These are phyloP conservation scores for Angomonas deanei DNA, from an alignment of 208 protist species.

Conservation along the genomic window DNA sequence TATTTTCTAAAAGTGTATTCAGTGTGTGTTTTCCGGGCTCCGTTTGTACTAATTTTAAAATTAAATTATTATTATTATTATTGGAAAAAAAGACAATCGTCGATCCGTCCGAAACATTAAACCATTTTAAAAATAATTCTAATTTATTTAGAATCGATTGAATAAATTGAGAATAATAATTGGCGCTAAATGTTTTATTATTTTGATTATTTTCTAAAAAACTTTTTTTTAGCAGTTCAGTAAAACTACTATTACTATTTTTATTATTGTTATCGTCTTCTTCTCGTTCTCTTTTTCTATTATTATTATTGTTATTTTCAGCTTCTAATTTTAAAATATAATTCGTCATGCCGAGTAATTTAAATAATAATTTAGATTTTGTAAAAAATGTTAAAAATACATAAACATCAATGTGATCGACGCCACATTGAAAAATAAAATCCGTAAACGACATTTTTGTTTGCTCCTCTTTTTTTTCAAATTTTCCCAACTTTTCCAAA, in stretches of 20 bases:
- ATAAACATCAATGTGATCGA: slow-evolving; percentile 74
- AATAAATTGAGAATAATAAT: no score
- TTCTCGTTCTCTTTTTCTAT: not conserved
- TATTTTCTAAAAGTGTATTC: slow-evolving; percentile 39
- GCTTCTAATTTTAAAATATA: not conserved
- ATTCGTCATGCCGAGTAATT: slow-evolving; percentile 68
- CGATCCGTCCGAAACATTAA: not conserved
- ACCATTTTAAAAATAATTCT: not conserved
- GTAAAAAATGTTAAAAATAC: slow-evolving; percentile 47
- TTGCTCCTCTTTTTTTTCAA: not conserved
- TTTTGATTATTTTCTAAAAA: not conserved
- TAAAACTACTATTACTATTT: not conserved
- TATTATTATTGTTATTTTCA: not conserved
- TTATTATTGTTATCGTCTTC: not conserved
- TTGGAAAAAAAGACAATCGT: not conserved
- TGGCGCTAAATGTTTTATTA: no score
- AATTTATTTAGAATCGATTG: not conserved
- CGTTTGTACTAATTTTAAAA: slow-evolving; percentile 57
- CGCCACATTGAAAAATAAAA: slow-evolving; percentile 67
- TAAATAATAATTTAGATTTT: slow-evolving; percentile 50
- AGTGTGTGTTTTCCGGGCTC: slow-evolving; percentile 62
- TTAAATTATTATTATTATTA: not conserved
- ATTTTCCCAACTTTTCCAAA: slow-evolving; percentile 24
- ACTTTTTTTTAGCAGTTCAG: not conserved
- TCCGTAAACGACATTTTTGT: slow-evolving; percentile 20